Evolutionary conservation across 1,139 yeast species (phyloP).

Genomic region (Pichia sp.): DNA sequence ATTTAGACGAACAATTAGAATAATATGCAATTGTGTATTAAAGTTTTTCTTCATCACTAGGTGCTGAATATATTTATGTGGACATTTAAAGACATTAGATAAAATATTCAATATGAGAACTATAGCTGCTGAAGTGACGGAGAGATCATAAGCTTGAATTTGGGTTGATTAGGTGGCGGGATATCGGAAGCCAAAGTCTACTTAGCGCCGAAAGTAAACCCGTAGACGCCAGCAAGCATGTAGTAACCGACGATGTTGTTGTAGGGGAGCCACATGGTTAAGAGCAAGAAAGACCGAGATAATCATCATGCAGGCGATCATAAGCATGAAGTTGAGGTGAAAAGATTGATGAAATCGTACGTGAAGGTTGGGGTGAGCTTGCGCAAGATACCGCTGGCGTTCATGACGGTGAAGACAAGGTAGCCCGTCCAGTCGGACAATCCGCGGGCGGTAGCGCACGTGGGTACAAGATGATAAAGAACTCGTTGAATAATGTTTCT

Average conservation of each 20-base stretch:
- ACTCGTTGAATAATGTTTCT: conserved; percentile 24
- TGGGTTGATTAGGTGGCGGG: too few relatives aligned
- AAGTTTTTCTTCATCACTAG: too few relatives aligned
- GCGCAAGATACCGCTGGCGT: conserved; percentile 47
- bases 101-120: too few relatives aligned
- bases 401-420: conserved; percentile 44
- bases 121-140: too few relatives aligned
- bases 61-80: too few relatives aligned
- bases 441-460: conserved; percentile 46
- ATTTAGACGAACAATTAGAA: too few relatives aligned
- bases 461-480: conserved; percentile 32
- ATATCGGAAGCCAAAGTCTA: conserved; percentile 29
- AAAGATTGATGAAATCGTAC: conserved; percentile 43
- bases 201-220: conserved; percentile 33
- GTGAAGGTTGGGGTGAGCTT: conserved; percentile 46
- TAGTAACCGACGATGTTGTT: conserved; percentile 33
- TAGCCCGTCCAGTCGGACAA: conserved; percentile 41
- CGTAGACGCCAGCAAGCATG: conserved; percentile 38
- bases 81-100: too few relatives aligned
- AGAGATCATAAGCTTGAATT: too few relatives aligned
- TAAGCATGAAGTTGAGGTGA: conserved; percentile 48
- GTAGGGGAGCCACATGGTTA: conserved; percentile 47
- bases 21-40: too few relatives aligned
- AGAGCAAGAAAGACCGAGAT: conserved; percentile 26
- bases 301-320: conserved; percentile 33